A percentile compares a stretch with the other conserved stretches of the same genome.
Conservation (phyloP, 257 asterid species). For the Ilex aquifolium region DNA sequence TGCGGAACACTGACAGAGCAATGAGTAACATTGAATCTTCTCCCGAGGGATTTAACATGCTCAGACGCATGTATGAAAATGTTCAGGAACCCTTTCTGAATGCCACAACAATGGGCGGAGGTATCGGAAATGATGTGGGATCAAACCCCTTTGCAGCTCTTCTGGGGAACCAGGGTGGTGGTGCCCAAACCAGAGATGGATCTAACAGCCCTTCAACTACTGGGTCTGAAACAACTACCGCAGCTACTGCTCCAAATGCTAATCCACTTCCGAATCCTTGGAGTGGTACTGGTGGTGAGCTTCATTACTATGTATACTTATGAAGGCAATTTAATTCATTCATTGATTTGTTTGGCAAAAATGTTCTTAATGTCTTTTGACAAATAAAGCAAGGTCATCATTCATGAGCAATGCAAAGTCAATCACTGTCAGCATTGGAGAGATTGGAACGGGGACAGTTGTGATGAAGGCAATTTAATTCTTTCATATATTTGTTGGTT, state of each 20-base stretch:
- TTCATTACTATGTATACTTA: conserved; percentile 8
- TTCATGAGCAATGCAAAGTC: too few species aligned
- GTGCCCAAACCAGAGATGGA: conserved; percentile 30
- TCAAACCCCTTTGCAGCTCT: conserved; percentile 56
- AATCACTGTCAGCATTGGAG: too few species aligned
- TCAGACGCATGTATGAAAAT: conserved; percentile 68
- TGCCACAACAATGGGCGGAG: conserved; percentile 45
- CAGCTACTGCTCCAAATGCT: conserved; percentile 39
- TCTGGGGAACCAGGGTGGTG: conserved; percentile 36
- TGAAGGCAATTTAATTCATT: conserved; percentile 1
- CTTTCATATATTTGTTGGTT: too few species aligned
- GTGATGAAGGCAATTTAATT: too few species aligned
- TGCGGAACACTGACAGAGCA: conserved; percentile 65
- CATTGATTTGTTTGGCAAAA: neutral
- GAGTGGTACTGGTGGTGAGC: conserved; percentile 28
- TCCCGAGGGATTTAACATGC: conserved; percentile 71
- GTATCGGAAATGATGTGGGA: conserved; percentile 31
- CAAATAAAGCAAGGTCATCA: too few species aligned
- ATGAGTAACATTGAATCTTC: conserved; percentile 66
- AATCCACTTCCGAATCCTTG: conserved; percentile 72
- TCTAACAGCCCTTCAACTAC: conserved; percentile 25
- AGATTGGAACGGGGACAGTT: too few species aligned
- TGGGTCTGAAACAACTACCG: conserved; percentile 34
- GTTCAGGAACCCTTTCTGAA: conserved; percentile 64
- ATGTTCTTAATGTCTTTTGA: neutral